These are phyloP conservation scores for Colletotrichum tabaci DNA, from an alignment of 2,329 filamentous ascomycete genomes.

Conservation along the genomic window DNA sequence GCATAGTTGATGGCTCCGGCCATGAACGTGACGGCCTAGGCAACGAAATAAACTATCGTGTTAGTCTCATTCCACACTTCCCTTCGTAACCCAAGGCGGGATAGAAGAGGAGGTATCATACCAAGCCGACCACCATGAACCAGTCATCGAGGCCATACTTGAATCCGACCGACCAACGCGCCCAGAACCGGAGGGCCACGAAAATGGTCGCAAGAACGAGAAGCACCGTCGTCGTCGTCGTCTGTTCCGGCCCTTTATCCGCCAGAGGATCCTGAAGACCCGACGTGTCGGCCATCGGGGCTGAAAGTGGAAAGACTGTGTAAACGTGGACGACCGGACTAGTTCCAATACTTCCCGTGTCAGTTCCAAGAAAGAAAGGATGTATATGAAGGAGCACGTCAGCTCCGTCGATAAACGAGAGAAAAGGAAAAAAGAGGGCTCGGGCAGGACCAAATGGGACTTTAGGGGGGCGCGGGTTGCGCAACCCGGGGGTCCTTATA, in stretches of 20 bases:
- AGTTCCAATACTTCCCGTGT: slow-evolving; percentile 14
- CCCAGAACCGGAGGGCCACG: slow-evolving; percentile 33
- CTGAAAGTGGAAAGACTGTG: slow-evolving; percentile 8
- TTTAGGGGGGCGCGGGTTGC: not conserved
- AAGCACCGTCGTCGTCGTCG: slow-evolving; percentile 29
- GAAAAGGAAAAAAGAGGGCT: slow-evolving; percentile 9
- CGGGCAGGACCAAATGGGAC: not conserved
- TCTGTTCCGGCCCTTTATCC: slow-evolving; percentile 35
- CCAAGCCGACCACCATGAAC: slow-evolving; percentile 36
- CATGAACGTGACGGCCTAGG: slow-evolving; percentile 27
- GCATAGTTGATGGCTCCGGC: slow-evolving; percentile 38
- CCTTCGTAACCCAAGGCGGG: too few species aligned
- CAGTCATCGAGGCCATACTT: slow-evolving; percentile 37
- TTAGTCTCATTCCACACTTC: not conserved
- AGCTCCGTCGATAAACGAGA: not conserved
- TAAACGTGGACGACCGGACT: slow-evolving; percentile 2
- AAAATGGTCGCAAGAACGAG: slow-evolving; percentile 36
- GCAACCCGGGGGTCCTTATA: slow-evolving; percentile 27
- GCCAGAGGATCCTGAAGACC: slow-evolving; percentile 26
- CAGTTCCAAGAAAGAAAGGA: not conserved
- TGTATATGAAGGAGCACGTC: not conserved
- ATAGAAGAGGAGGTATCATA: not conserved
- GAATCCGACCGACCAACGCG: slow-evolving; percentile 33
- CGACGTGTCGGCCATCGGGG: slow-evolving; percentile 28
- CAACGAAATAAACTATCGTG: not conserved